Evolutionary conservation across 108 stramenopile genomes (phyloP).

Genomic region (Conticribra guillardii): DNA sequence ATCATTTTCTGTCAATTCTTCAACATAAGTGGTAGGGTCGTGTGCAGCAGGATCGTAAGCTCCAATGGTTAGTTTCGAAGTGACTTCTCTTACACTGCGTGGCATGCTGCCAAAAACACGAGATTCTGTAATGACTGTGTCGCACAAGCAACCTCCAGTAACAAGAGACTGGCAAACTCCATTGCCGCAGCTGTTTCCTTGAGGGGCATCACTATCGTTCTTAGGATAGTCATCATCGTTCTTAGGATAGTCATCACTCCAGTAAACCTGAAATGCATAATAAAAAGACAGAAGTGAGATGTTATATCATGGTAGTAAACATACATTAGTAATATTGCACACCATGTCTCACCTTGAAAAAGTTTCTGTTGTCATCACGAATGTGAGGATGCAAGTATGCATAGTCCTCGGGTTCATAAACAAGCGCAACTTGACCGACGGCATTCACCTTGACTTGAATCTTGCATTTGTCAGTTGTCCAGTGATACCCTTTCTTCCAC

Average conservation of each 20-base stretch:
- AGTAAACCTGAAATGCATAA: conserved; percentile 20
- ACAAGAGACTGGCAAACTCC: conserved; percentile 29
- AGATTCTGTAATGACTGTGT: conserved; percentile 20
- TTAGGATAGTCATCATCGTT: conserved; percentile 13
- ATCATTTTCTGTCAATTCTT: conserved; percentile 21
- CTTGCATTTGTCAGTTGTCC: conserved; percentile 55
- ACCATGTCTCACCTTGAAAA: conserved; percentile 31
- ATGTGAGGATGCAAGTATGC: conserved; percentile 40
- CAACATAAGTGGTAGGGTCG: conserved; percentile 22
- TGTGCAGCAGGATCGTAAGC: conserved; percentile 37
- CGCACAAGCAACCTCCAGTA: conserved; percentile 45
- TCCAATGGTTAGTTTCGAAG: conserved; percentile 46
- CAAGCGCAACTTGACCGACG: conserved; percentile 60
- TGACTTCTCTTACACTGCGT: conserved; percentile 42
- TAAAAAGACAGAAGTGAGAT: not conserved
- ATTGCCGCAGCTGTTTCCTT: conserved; percentile 23
- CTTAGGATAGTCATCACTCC: conserved; percentile 17
- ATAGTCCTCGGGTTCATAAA: conserved; percentile 50
- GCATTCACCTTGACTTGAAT: conserved; percentile 60
- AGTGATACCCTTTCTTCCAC: conserved; percentile 44
- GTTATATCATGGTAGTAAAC: no score
- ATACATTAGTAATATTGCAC: no score
- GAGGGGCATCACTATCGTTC: not conserved
- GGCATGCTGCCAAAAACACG: conserved; percentile 45
- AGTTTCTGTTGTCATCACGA: conserved; percentile 40